phyloP scores from a whole-genome alignment of 495 filamentous ascomycete genomes.

The Cudoniella acicularis region DNA sequence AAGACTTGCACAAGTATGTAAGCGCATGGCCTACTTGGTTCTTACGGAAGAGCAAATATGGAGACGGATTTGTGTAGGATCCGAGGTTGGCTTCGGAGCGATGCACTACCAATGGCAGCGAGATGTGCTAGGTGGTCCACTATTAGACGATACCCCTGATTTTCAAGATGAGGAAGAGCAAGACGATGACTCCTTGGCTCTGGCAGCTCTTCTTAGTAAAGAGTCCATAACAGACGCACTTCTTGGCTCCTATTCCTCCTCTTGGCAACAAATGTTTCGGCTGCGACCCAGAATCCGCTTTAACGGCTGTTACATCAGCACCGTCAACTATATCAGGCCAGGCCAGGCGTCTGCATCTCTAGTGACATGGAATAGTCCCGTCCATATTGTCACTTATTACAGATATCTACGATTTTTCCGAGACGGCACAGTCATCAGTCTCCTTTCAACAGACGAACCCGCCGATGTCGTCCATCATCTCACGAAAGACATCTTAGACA shows the following conservation, averaged over 20 bases:
- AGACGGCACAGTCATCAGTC: constrained; percentile 74
- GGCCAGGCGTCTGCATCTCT: constrained; percentile 58
- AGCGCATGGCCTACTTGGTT: constrained; percentile 79
- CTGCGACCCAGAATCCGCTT: constrained; percentile 83
- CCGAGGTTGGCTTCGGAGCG: constrained; percentile 69
- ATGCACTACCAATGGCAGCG: constrained; percentile 82
- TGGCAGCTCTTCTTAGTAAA: constrained; percentile 16
- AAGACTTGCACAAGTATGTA: constrained; percentile 81
- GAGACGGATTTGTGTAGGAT: constrained; percentile 67
- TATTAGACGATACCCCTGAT: constrained; percentile 32
- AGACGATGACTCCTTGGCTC: constrained; percentile 23
- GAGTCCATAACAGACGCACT: constrained; percentile 32
- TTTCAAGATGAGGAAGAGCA: constrained; percentile 14
- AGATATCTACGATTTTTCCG: constrained; percentile 94
- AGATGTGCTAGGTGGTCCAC: constrained; percentile 52
- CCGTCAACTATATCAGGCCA: constrained; percentile 87
- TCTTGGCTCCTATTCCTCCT: constrained; percentile 40
- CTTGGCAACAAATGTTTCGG: constrained; percentile 69
- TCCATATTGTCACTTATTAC: constrained; percentile 97
- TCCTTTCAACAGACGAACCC: constrained; percentile 78
- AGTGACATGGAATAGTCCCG: constrained; percentile 72
- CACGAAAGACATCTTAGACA: constrained; percentile 32
- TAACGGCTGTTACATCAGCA: constrained; percentile 92
- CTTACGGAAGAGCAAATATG: constrained; percentile 85
- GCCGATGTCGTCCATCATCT: constrained; percentile 58